Evolutionary conservation across 2,329 filamentous ascomycete species (phyloP), one percentile per base, ranked within the genome.

Genomic region (Camillea tinctor): DNA sequence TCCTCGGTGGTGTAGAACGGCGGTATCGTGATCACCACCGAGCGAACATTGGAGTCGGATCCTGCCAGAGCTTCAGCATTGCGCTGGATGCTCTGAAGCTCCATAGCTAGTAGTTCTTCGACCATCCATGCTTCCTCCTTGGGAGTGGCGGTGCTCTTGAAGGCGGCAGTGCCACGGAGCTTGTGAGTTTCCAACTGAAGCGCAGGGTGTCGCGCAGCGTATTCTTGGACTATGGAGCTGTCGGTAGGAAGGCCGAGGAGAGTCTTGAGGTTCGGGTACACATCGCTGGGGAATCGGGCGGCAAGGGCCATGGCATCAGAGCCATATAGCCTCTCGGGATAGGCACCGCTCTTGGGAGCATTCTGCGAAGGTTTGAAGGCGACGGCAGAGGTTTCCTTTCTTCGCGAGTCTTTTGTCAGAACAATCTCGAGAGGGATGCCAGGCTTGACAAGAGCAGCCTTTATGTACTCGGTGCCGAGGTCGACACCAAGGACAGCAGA

Each of bases 351-450:
- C 70, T 84, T 84, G 60, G 86, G 81, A 57, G 84, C 85, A 70
- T 84, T 80, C 68, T 85, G 85, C n/a, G 86, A 83, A 44, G 93
- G 92, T 79, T 99, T 98, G 80, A 99, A 98, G 50, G 92, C 90
- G 68, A 99, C 88, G 50, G 93, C 93, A 1, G 93, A 92, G 22
- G 85, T 86, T 76, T 99, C 95, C 81, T 99, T 99, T 72, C 95
- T 90, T 76, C 96, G 91, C 26, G 95, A 97, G 79, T 99, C 95
- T 75, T 98, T 99, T 26, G 93, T 97, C 59, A 97, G 85, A 75
- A 99, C 94, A 66, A 99, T 98, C 68, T 99, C 95, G 73, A 99
- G 91, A 11, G 95, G 95, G 56, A 96, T 94, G 62, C 95, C 95
- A 1, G 95, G 95, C 79, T 98, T 98, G 63, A 99, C 94, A 50